Conservation (phyloP, 108 stramenopile genomes). For the Aurantiochytrium sp. region DNA sequence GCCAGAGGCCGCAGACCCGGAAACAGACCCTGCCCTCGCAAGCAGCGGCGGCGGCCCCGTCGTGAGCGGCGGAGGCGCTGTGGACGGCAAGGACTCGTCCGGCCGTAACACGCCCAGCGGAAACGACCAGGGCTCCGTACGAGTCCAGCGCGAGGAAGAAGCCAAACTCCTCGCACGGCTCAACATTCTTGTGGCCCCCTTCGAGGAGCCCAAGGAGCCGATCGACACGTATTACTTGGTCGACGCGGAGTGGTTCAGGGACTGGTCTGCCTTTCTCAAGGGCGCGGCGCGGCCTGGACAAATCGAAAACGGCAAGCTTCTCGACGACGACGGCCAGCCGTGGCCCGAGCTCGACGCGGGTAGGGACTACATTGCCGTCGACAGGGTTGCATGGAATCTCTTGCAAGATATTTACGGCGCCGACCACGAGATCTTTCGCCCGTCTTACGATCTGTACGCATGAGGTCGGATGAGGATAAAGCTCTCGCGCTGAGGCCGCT, state of each 20-base stretch:
- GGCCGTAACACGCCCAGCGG: neutral
- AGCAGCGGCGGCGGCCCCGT: no score
- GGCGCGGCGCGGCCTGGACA: neutral
- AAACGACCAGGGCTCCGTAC: neutral
- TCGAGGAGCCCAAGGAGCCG: neutral
- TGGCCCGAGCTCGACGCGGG: neutral
- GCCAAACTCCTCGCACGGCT: neutral
- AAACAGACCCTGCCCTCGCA: no score
- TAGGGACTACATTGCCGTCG: neutral
- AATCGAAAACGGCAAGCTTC: conserved; percentile 13
- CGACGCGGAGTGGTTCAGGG: conserved; percentile 1
- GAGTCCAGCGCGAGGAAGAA: neutral
- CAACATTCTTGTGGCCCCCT: neutral
- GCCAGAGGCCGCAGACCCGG: no score
- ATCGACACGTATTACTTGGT: neutral
- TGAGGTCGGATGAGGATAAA: neutral
- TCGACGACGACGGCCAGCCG: neutral
- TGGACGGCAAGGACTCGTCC: neutral
- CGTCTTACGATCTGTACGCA: neutral
- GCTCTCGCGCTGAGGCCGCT: neutral
- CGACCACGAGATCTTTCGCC: neutral
- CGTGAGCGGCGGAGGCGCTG: no score
- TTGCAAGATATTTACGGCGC: conserved; percentile 8
- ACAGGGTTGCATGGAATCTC: neutral
- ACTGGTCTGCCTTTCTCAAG: neutral